Conservation (phyloP, 75 land plant species). For the Selaginella tamariscina region DNA sequence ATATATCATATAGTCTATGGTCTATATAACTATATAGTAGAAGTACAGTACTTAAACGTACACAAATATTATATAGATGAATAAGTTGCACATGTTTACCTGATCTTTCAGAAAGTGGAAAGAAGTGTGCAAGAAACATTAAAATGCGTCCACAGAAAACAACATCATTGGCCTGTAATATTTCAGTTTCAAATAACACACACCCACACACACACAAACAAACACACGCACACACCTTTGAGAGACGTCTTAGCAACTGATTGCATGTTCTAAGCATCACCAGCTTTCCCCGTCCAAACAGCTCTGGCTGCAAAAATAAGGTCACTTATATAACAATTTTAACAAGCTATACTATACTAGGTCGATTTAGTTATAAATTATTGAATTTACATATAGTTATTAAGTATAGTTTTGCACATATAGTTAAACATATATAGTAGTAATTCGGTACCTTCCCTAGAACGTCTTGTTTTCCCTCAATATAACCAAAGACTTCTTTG, state of each 20-base stretch:
- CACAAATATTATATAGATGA: no score
- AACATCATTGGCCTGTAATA: slow-evolving; percentile 87
- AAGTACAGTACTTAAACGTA: no score
- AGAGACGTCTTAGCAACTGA: slow-evolving; percentile 90
- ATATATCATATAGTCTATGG: no score
- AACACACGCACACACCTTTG: slow-evolving; percentile 43
- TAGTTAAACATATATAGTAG: no score
- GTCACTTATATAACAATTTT: no score
- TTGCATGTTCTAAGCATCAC: slow-evolving; percentile 99
- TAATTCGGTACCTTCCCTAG: slow-evolving; percentile 65
- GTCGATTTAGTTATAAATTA: no score
- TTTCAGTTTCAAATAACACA: no score
- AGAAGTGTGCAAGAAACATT: slow-evolving; percentile 97
- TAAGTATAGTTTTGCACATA: no score
- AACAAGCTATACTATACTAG: no score
- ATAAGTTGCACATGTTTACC: no score
- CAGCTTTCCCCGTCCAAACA: slow-evolving; percentile 96
- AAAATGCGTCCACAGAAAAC: slow-evolving; percentile 98
- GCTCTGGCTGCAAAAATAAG: slow-evolving; percentile 79
- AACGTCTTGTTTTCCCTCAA: slow-evolving; percentile 87
- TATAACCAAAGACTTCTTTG: slow-evolving; percentile 90
- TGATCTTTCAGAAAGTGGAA: slow-evolving; percentile 94
- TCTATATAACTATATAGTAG: no score
- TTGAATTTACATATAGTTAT: no score
- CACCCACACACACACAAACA: not conserved